Evolutionary conservation across 192 early-diverging fungal species (phyloP), one percentile per base, ranked within the genome.

Genomic region (Backusella morwellensis): DNA sequence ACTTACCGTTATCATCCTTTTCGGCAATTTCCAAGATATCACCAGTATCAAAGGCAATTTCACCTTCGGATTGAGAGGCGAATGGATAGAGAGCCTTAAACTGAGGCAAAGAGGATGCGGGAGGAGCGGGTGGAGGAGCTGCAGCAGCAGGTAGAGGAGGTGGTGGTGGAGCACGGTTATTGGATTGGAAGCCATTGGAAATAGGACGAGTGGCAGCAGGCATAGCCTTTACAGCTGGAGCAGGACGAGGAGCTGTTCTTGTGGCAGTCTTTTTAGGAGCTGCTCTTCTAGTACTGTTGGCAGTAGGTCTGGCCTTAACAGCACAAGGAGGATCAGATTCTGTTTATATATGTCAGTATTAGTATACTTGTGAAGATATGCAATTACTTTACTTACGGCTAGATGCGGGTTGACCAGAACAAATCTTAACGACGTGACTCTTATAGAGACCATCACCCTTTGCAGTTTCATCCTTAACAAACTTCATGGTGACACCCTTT

Each of bases 11-110:
- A 34, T 85, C 73, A 73, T 89, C 86, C 68, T 92, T 89, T 69
- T 92, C 87, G 15, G 90, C 32, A 72, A 95, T 90, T 68, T 93
- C 91, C 83, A 93, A 86, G 3, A 91, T 38, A 78, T 91, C 88
- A 44, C 86, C 92, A 72, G 85, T 86, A 41, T 87, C 88, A 82
- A 93, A 88, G 26, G 87, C 77, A 40, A 93, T 84, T 69, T 92
- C 93, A 29, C 92, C 92, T 63, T 77, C 71, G 72, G 89, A 87
- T 72, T 89, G 80, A 21, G 90, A 86, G 1, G 81, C 78, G 79
- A 93, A 95, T 73, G 90, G 85, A 78, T 92, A 95, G 52, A 92
- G 77, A 19, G 89, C 90, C 80, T 91, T 91, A 83, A 87, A 91
- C 21, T 80, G 80, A 36, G 91, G 91, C 35, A 86, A 72, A 15